These are phyloP conservation scores for Hysterangium stoloniferum DNA, from an alignment of 768 basidiomycete genomes.

Conservation along the genomic window DNA sequence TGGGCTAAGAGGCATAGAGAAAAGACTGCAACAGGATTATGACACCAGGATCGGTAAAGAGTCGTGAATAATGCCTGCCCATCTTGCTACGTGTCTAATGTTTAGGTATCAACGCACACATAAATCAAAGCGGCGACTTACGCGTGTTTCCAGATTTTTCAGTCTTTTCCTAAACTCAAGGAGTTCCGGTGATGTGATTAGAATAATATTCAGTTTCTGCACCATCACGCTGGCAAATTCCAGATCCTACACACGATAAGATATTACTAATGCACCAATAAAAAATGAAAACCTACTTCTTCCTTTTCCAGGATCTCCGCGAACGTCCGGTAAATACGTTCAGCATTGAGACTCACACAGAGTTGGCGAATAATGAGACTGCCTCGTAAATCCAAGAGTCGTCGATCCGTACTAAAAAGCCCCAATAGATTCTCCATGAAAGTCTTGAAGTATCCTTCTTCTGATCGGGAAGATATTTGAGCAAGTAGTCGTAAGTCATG, in stretches of 20 bases:
- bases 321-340: conserved; percentile 90
- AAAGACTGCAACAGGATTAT: conserved; percentile 95
- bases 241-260: conserved; percentile 75
- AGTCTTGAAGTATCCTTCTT: conserved; percentile 89
- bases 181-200: conserved; percentile 95
- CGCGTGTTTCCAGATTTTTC: conserved; percentile 89
- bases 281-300: conserved; percentile 51
- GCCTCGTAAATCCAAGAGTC: conserved; percentile 83
- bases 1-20: conserved; percentile 94
- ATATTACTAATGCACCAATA: background rate
- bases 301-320: conserved; percentile 98
- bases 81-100: conserved; percentile 80
- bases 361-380: conserved; percentile 94
- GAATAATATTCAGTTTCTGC: conserved; percentile 92
- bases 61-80: conserved; percentile 93
- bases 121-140: conserved; percentile 28
- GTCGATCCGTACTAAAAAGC: conserved; percentile 89
- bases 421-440: conserved; percentile 95
- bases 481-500: conserved; percentile 92
- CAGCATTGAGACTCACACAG: conserved; percentile 89
- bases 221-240: conserved; percentile 98
- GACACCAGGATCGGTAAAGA: conserved; percentile 96
- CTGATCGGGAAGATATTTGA: conserved; percentile 92
- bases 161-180: conserved; percentile 88
- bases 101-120: background rate